A percentile compares a stretch with the other conserved stretches of the same genome.
phyloP scores from a whole-genome alignment of 2,329 filamentous ascomycete genomes.

The Cryphonectria parasitica region DNA sequence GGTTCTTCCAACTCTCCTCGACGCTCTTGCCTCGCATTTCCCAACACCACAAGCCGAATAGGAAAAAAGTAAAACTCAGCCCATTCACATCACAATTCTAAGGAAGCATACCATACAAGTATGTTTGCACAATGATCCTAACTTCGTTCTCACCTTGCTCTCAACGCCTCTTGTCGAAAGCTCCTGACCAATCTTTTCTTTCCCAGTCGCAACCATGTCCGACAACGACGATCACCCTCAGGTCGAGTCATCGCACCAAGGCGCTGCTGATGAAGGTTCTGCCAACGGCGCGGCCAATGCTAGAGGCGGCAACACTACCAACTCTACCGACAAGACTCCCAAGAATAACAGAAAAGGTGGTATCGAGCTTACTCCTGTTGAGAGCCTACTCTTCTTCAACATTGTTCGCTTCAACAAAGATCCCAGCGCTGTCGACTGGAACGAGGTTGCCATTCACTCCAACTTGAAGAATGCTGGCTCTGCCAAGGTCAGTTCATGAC shows the following conservation, averaged over 20 bases:
- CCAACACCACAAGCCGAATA: neutral
- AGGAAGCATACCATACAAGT: neutral
- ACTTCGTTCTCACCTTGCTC: neutral
- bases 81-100: neutral
- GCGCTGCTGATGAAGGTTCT: neutral
- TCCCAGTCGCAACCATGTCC: neutral
- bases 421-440: conserved; percentile 12
- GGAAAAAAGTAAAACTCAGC: neutral
- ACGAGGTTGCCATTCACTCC: conserved; percentile 15
- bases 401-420: conserved; percentile 22
- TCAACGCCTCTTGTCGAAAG: neutral
- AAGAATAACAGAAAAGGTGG: neutral
- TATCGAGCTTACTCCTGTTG: conserved; percentile 18
- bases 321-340: neutral
- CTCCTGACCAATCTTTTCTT: neutral
- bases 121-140: neutral
- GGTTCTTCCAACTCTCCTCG: neutral
- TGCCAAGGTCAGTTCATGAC: conserved; percentile 16
- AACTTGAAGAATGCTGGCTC: conserved; percentile 21
- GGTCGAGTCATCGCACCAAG: neutral
- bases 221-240: neutral
- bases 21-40: neutral
- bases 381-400: conserved; percentile 27
- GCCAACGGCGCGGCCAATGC: neutral
- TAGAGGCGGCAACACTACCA: neutral